Evolutionary conservation across 164 flowering plant genomes (phyloP), one percentile per base, ranked within the genome.

Genomic region (Litsea cubeba): DNA sequence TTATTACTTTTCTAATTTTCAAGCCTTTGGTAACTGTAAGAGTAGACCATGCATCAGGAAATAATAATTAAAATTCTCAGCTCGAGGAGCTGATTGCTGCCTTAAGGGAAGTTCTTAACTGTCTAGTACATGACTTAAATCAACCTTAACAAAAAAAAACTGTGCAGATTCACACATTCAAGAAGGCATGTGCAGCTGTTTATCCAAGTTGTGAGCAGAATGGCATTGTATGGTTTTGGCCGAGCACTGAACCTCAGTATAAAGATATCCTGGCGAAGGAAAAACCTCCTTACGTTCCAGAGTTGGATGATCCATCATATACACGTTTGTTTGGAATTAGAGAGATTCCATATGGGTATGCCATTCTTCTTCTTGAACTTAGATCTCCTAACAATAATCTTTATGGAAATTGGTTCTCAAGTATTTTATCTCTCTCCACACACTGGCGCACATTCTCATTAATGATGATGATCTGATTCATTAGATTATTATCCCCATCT

Each of bases 211-310:
- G 84, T 10, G 94, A 85, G 77, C 97, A 93, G 79, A 85, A 93
- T 70, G 86, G 79, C 18, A 91, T 95, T 71, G 87, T 95, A 63
- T 95, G 99, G 99, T 93, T 95, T 84, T 95, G 97, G 99, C 96
- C 98, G 40, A 93, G 82, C 72, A 69, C 85, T 30, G 95, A 88
- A 75, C 89, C 93, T 50, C 84, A 77, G 40, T 88, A 75, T 77
- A 86, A 86, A 79, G 88, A 91, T 80, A 88, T 95, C 54, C 64
- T 80, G 11, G 23, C 46, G 51, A 81, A 79, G 80, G 81, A 86
- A 77, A 86, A 84, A 65, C 99, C 99, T 30, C 95, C 95, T 5
- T 85, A 77, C 71, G 85, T 95, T n/a, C 85, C 91, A 24, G 92
- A 90, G 83, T 68, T 95, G 69, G 97, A 95, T 72, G 99, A 95